These are phyloP conservation scores for Penicillium desertorum DNA, from an alignment of 495 filamentous ascomycete species.

Conservation along the genomic window DNA sequence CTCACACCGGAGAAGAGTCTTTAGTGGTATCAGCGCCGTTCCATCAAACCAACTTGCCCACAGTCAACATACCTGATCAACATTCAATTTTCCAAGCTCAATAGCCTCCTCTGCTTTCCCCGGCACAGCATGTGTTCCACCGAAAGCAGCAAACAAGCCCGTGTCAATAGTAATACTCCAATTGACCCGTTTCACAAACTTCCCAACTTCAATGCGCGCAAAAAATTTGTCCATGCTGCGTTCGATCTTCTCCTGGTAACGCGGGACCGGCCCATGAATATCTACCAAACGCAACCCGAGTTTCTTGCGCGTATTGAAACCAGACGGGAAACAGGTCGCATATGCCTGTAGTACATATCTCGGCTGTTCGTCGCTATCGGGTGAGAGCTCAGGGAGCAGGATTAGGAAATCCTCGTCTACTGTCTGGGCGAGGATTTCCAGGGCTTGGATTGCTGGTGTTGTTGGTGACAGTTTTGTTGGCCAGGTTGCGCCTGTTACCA, in stretches of 20 bases:
- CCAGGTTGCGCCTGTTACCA: slow-evolving; percentile 43
- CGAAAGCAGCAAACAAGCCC: slow-evolving; percentile 55
- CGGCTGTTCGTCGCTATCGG: slow-evolving; percentile 7
- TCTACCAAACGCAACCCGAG: slow-evolving; percentile 59
- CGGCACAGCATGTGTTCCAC: slow-evolving; percentile 37
- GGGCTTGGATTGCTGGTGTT: slow-evolving; percentile 22
- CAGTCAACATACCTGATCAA: slow-evolving; percentile 44
- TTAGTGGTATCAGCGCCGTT: slow-evolving; percentile 6
- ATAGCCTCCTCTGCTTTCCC: slow-evolving; percentile 46
- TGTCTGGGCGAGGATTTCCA: slow-evolving; percentile 22
- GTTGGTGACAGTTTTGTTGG: slow-evolving; percentile 34
- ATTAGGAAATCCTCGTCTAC: slow-evolving; percentile 64
- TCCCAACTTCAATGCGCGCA: slow-evolving; percentile 39
- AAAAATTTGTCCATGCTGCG: slow-evolving; percentile 81
- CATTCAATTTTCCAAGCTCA: slow-evolving; percentile 43
- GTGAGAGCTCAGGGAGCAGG: slow-evolving; percentile 52
- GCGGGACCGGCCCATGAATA: slow-evolving; percentile 70
- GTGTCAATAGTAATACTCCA: slow-evolving; percentile 64
- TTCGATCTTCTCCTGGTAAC: slow-evolving; percentile 67
- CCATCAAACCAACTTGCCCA: not conserved
- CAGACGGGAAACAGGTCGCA: slow-evolving; percentile 68
- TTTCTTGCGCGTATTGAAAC: slow-evolving; percentile 66
- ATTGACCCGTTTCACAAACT: slow-evolving; percentile 45
- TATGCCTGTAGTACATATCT: slow-evolving; percentile 66
- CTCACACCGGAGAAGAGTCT: slow-evolving; percentile 67